Base-by-base conservation (phyloP, 441 rosid genomes). In the Populus hybrid region DNA sequence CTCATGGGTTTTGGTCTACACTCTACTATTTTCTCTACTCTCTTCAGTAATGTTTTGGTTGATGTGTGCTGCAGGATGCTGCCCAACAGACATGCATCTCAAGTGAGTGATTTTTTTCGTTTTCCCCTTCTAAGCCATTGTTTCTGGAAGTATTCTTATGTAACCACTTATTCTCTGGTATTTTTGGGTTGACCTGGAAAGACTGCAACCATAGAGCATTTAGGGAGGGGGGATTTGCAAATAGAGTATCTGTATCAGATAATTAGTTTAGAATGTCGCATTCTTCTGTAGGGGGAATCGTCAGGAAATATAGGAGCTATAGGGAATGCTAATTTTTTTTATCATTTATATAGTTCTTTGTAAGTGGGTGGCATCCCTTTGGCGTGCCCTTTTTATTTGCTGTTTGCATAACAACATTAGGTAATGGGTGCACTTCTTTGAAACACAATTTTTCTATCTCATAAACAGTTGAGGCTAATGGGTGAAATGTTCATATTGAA, bases 61-160 rank as follows among this genome's bases (percentile, higher is more conserved):
- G 67, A n/a, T 35, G 53, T 81, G 61, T 70, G 68, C 74, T 87
- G 75, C 93, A 94, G 99, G 92, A 82, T 85, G 81, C 86, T 90
- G 61, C 81, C 86, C 67, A 89, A 79, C 80, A 84, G 85, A 78
- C 95, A 89, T 82, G 83, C 86, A 75, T 80, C 97, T 83, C 97
- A 94, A 94, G 97, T 92, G 75, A 82, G 86, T 70, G 26, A 23
- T 72, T 24, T 5, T 3, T 71, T 67, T 53, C 23, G 8, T 57
- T n/a, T 46, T 53, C 66, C 40, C 19, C 66, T 50, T 69, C 67
- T 71, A 16, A 14, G 6, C 30, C 7, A 40, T 75, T 32, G 5
- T 79, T 73, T 74, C 57, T 35, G 35, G 9, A 69, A 38, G 35
- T 28, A 70, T 18, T 53, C 34, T 23, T 5, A 32, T 69, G 18